phyloP scores from a whole-genome alignment of 2,329 filamentous ascomycete genomes.

The Hymenoscyphus linearis region DNA sequence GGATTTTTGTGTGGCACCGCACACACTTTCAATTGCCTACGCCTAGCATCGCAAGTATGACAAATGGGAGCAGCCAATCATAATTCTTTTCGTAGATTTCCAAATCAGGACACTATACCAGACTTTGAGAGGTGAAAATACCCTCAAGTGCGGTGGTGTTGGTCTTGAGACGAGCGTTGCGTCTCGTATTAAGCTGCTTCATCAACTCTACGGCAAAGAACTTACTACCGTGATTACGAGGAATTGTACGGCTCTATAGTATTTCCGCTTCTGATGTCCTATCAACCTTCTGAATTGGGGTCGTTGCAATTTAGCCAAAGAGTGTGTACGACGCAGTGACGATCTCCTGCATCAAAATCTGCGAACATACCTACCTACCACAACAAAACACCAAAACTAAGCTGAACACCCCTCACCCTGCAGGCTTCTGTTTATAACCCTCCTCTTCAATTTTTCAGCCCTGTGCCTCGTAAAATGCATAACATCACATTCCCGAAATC shows the following conservation, averaged over 20 bases:
- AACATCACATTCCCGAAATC: no score
- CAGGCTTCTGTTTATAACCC: background rate
- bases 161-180: background rate
- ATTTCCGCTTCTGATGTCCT: no score
- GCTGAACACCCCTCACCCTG: background rate
- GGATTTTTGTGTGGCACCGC: background rate
- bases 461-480: background rate
- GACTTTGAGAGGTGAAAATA: background rate
- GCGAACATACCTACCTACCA: background rate
- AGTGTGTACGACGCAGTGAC: background rate
- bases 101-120: no score
- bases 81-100: background rate
- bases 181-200: background rate
- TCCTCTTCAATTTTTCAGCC: background rate
- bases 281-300: background rate
- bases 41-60: no score
- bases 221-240: background rate
- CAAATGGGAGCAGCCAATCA: background rate
- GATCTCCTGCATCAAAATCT: background rate
- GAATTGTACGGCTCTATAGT: background rate
- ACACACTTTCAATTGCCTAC: background rate
- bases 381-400: background rate
- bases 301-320: background rate
- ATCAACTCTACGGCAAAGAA: background rate
- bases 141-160: background rate